Percentiles rank a stretch among this genome's conserved stretches.
Conservation (phyloP, 1,284 basidiomycete species). For the Apiotrichum sp. region DNA sequence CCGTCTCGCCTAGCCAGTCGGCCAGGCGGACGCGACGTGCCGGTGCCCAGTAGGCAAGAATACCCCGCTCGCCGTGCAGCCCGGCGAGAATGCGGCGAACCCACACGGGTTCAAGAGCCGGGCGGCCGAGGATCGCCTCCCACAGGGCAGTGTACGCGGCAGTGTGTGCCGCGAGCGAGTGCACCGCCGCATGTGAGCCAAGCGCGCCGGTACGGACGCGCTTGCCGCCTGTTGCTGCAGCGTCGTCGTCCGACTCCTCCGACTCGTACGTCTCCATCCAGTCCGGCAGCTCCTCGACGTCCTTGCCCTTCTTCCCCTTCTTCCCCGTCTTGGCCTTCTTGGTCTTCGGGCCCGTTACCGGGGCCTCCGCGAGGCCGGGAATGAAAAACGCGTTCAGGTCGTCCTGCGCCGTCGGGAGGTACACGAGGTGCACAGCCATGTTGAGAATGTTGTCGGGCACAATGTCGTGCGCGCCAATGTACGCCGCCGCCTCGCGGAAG, state of each 20-base stretch:
- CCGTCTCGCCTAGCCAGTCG: slow-evolving; percentile 87
- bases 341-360: slow-evolving; percentile 36
- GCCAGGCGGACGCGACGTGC: slow-evolving; percentile 65
- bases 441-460: slow-evolving; percentile 61
- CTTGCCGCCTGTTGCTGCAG: slow-evolving; percentile 31
- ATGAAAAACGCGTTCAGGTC: slow-evolving; percentile 87
- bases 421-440: slow-evolving; percentile 69
- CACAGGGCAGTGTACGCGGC: slow-evolving; percentile 33
- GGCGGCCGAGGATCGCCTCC: slow-evolving; percentile 28
- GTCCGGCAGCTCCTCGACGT: slow-evolving; percentile 37
- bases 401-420: slow-evolving; percentile 67
- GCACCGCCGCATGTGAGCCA: slow-evolving; percentile 31
- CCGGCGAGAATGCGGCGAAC: slow-evolving; percentile 36
- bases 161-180: slow-evolving; percentile 29
- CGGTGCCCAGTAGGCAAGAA: slow-evolving; percentile 39
- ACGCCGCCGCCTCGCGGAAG: slow-evolving; percentile 66
- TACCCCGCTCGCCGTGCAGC: slow-evolving; percentile 41
- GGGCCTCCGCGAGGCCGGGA: slow-evolving; percentile 58
- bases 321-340: slow-evolving; percentile 48
- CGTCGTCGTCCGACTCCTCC: slow-evolving; percentile 39
- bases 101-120: slow-evolving; percentile 29
- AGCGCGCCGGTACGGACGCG: slow-evolving; percentile 30
- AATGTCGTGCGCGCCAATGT: slow-evolving; percentile 1
- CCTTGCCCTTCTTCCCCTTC: slow-evolving; percentile 13
- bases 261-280: slow-evolving; percentile 47